phyloP scores from a whole-genome alignment of 768 basidiomycete species.

The Tricholoma furcatifolium region DNA sequence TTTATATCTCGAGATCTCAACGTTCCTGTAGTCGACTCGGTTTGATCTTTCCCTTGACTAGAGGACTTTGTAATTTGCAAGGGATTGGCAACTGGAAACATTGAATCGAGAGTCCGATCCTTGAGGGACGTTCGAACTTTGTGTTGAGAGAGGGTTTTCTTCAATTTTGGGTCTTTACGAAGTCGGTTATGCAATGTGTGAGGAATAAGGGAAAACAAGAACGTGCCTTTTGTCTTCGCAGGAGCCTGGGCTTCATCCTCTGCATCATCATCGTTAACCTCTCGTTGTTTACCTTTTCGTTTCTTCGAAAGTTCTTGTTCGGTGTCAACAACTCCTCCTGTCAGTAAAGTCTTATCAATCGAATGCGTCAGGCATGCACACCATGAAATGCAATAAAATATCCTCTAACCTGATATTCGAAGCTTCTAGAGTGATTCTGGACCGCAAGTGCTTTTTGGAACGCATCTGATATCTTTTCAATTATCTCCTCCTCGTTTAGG shows the following conservation, averaged over 20 bases:
- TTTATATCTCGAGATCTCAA: slow-evolving; percentile 52
- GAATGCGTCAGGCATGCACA: neutral
- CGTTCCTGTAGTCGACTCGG: slow-evolving; percentile 17
- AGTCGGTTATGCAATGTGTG: neutral
- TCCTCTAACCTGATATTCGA: slow-evolving; percentile 65
- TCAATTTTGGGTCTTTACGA: slow-evolving; percentile 15
- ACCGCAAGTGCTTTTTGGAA: slow-evolving; percentile 65
- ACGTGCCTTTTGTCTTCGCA: slow-evolving; percentile 24
- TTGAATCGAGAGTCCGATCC: slow-evolving; percentile 92
- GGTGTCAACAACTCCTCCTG: slow-evolving; percentile 45
- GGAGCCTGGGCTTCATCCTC: slow-evolving; percentile 27
- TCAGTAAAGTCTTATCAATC: slow-evolving; percentile 52
- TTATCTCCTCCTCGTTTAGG: slow-evolving; percentile 85
- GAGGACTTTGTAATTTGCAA: slow-evolving; percentile 34
- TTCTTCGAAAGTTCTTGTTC: slow-evolving; percentile 29
- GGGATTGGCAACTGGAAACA: slow-evolving; percentile 75
- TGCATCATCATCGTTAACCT: slow-evolving; percentile 22
- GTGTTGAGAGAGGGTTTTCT: slow-evolving; percentile 72
- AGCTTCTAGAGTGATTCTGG: slow-evolving; percentile 64
- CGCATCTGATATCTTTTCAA: slow-evolving; percentile 69
- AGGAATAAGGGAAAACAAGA: neutral
- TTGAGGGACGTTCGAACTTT: slow-evolving; percentile 89
- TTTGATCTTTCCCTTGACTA: slow-evolving; percentile 16
- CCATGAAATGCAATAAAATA: neutral
- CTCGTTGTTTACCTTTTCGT: slow-evolving; percentile 40